A percentile compares a stretch with the other conserved stretches of the same genome.
Conservation (phyloP, 495 filamentous ascomycete genomes). For the Tricharina praecox region DNA sequence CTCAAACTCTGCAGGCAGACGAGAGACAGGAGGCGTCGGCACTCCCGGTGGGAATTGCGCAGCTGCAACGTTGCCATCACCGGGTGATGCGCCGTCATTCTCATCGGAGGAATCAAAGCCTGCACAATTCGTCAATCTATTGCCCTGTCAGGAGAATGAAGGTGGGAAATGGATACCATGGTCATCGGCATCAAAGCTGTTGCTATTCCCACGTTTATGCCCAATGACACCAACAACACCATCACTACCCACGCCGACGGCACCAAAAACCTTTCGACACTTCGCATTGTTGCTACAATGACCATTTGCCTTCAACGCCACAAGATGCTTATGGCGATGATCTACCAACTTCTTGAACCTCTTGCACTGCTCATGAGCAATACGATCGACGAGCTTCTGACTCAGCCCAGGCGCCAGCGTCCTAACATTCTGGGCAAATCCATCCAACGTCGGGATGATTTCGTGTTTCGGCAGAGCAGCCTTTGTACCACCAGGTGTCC, state of each 20-base stretch:
- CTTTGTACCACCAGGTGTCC: constrained; percentile 32
- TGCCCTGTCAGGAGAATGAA: constrained; percentile 3
- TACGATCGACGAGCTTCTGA: constrained; percentile 59
- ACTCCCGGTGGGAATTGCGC: constrained; percentile 65
- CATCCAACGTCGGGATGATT: constrained; percentile 48
- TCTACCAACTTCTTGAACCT: constrained; percentile 68
- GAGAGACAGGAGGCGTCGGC: constrained; percentile 60
- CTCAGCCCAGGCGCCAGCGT: constrained; percentile 53
- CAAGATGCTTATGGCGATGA: constrained; percentile 52
- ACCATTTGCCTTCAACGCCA: constrained; percentile 12
- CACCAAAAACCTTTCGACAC: constrained; percentile 15
- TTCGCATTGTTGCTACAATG: constrained; percentile 15
- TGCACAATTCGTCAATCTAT: no score
- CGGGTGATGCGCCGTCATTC: constrained; percentile 44
- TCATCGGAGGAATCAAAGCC: constrained; percentile 32
- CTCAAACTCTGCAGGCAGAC: constrained; percentile 78
- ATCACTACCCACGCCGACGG: constrained; percentile 29
- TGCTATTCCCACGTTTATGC: constrained; percentile 23
- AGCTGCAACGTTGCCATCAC: constrained; percentile 49
- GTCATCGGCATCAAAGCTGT: constrained; percentile 26
- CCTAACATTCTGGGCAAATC: constrained; percentile 61
- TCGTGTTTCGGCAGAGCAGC: constrained; percentile 26
- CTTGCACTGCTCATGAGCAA: constrained; percentile 60
- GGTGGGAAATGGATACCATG: neutral
- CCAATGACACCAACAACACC: constrained; percentile 31